Evolutionary conservation across 495 filamentous ascomycete genomes (phyloP).

Genomic region (Aspergillus funiculosus): DNA sequence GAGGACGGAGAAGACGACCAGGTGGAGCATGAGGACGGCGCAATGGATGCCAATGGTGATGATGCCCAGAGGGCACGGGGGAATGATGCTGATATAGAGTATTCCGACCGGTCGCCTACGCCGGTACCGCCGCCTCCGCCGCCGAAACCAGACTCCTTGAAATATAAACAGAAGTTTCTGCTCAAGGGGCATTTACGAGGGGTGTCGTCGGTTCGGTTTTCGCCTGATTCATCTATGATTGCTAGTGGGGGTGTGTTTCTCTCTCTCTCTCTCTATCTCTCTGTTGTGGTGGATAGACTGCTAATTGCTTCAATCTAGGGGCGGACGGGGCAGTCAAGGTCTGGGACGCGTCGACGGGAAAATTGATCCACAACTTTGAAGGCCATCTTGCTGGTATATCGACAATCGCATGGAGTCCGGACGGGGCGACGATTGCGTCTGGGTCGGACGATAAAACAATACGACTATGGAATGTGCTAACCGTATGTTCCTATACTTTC

Average conservation of each 20-base stretch:
- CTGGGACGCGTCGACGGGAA: constrained; percentile 76
- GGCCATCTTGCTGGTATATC: constrained; percentile 90
- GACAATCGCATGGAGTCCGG: constrained; percentile 84
- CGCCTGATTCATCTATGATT: constrained; percentile 82
- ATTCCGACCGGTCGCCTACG: constrained; percentile 29
- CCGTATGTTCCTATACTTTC: constrained; percentile 48
- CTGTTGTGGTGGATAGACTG: background rate
- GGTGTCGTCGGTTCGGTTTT: constrained; percentile 83
- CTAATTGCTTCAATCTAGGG: constrained; percentile 43
- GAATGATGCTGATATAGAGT: constrained; percentile 9
- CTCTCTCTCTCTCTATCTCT: background rate
- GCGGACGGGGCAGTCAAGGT: constrained; percentile 86
- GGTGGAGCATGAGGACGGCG: constrained; percentile 3
- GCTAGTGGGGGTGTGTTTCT: constrained; percentile 67
- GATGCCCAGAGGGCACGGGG: constrained; percentile 16
- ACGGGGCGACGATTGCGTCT: constrained; percentile 77
- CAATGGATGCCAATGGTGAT: constrained; percentile 2
- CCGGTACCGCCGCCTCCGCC: constrained; percentile 37
- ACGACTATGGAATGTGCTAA: constrained; percentile 80
- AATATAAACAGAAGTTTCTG: constrained; percentile 57
- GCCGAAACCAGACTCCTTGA: constrained; percentile 43
- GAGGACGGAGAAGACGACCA: constrained; percentile 1
- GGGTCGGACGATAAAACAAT: constrained; percentile 96
- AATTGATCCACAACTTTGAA: constrained; percentile 78
- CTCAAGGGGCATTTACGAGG: constrained; percentile 71